These are phyloP conservation scores for Alternaria sp. DNA, from an alignment of 2,329 filamentous ascomycete genomes.

Conservation along the genomic window DNA sequence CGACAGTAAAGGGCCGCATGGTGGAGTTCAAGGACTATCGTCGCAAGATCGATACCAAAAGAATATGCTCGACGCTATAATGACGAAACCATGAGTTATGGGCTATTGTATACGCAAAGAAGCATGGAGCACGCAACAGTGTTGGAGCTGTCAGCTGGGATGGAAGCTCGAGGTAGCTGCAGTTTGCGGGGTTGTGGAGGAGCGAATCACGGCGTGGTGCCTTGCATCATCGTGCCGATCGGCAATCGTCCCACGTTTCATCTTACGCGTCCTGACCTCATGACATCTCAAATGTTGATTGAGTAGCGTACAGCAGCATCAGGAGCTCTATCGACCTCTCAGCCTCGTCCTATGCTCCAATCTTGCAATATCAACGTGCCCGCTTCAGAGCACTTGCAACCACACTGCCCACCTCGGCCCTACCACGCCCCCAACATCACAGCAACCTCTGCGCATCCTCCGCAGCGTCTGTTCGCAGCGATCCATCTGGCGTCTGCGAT, in stretches of 20 bases:
- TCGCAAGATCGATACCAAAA: neutral
- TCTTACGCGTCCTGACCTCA: slow-evolving; percentile 6
- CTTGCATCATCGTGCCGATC: slow-evolving; percentile 29
- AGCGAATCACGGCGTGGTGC: slow-evolving; percentile 33
- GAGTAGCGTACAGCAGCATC: neutral
- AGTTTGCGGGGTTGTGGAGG: slow-evolving; percentile 28
- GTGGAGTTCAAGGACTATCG: slow-evolving; percentile 8
- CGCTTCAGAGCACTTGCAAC: neutral
- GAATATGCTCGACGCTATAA: slow-evolving; percentile 1
- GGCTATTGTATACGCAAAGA: neutral
- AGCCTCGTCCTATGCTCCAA: neutral
- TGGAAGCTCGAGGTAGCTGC: slow-evolving; percentile 26
- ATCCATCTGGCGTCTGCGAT: neutral
- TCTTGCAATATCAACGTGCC: neutral
- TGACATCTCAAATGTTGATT: neutral
- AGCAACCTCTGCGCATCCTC: slow-evolving; percentile 12
- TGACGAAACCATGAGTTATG: neutral
- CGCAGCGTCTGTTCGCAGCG: neutral
- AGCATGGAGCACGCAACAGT: neutral
- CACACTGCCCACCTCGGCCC: neutral
- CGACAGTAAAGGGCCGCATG: slow-evolving; percentile 37
- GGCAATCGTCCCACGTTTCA: slow-evolving; percentile 10
- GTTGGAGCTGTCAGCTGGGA: slow-evolving; percentile 24
- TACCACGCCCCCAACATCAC: neutral
- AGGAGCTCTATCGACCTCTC: neutral